phyloP scores from a whole-genome alignment of 208 protist species.

The Crithidia expoeki region DNA sequence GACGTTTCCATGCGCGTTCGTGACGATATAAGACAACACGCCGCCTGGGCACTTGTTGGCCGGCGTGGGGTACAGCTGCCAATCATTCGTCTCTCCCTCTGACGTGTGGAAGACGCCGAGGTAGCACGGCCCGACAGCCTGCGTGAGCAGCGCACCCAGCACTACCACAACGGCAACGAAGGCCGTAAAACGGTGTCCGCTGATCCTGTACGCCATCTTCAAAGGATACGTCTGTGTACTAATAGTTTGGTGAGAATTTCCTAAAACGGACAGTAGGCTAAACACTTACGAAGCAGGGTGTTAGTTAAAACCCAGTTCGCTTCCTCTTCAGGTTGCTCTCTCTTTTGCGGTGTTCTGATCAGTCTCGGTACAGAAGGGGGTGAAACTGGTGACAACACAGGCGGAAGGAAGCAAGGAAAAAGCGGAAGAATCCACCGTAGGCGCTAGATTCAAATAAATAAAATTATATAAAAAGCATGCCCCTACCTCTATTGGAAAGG shows the following conservation, averaged over 20 bases:
- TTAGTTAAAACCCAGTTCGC: background rate
- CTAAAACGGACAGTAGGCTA: background rate
- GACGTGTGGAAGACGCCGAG: conserved; percentile 38
- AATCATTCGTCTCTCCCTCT: conserved; percentile 32
- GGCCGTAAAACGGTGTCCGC: conserved; percentile 8
- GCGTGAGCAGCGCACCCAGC: conserved; percentile 7
- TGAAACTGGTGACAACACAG: background rate
- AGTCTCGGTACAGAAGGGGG: conserved; percentile 1
- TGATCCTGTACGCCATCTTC: background rate
- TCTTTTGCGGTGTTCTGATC: background rate
- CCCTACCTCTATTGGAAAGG: too few relatives aligned
- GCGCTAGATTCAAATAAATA: background rate
- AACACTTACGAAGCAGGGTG: background rate
- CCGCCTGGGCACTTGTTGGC: conserved; percentile 26
- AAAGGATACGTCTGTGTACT: too few relatives aligned
- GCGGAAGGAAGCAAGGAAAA: conserved; percentile 7
- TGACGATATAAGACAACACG: conserved; percentile 36
- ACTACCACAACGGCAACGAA: conserved; percentile 20
- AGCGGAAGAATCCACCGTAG: background rate
- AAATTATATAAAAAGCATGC: background rate
- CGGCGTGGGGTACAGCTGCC: conserved; percentile 8
- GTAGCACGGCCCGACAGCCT: conserved; percentile 22
- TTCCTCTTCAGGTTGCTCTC: background rate
- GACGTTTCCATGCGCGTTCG: conserved; percentile 30
- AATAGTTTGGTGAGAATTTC: background rate